Evolutionary conservation across 345 rosid genomes (phyloP).

Genomic region (Gossypium mustelinum): DNA sequence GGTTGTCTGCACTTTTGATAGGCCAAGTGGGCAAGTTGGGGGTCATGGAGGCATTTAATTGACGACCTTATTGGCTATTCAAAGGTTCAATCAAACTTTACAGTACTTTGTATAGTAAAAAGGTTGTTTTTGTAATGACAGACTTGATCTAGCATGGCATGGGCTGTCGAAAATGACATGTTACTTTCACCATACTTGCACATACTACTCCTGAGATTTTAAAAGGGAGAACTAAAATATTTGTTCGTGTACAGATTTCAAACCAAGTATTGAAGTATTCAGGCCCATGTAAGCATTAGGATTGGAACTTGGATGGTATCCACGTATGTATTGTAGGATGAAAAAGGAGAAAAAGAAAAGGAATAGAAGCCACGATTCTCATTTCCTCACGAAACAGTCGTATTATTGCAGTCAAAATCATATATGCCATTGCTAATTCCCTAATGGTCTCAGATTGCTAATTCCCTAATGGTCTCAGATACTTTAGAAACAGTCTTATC

Average conservation of each 20-base stretch:
- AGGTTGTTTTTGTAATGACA: background rate
- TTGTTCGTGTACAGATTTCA: background rate
- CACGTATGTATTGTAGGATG: background rate
- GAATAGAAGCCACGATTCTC: background rate
- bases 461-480: background rate
- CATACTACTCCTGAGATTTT: background rate
- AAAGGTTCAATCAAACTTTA: background rate
- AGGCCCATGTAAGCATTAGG: background rate
- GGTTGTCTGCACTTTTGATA: background rate
- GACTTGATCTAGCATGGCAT: background rate
- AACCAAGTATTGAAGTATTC: background rate
- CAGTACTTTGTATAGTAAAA: background rate
- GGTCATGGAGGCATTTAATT: background rate
- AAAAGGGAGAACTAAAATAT: background rate
- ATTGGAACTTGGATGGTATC: background rate
- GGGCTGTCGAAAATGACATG: background rate
- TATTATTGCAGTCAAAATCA: background rate
- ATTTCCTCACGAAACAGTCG: background rate
- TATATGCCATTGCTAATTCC: background rate
- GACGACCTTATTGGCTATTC: conserved; percentile 8
- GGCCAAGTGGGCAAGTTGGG: conserved; percentile 6
- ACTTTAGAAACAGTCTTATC: background rate
- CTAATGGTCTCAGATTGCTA: background rate
- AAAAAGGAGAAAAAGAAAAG: background rate
- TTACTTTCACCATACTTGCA: background rate